These are phyloP conservation scores for Pythium utonaiense DNA, from an alignment of 352 stramenopile genomes.

Conservation along the genomic window DNA sequence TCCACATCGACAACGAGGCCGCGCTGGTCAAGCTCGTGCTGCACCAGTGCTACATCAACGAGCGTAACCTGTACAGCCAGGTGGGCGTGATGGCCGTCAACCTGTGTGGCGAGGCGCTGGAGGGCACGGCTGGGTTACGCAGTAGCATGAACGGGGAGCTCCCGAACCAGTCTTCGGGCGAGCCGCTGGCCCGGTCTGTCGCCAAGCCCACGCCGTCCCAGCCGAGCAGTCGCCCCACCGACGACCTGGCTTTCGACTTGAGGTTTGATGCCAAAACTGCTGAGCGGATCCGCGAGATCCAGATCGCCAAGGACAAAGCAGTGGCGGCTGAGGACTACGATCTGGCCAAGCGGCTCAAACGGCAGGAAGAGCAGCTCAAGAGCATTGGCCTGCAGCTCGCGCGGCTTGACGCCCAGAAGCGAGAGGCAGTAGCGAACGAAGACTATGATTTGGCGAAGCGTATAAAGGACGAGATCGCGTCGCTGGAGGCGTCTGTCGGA, in stretches of 20 bases:
- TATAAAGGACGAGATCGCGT: slow-evolving; percentile 85
- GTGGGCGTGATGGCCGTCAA: slow-evolving; percentile 91
- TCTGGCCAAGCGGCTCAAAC: slow-evolving; percentile 78
- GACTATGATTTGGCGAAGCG: slow-evolving; percentile 91
- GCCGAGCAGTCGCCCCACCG: slow-evolving; percentile 5
- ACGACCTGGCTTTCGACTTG: slow-evolving; percentile 82
- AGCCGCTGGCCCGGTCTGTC: slow-evolving; percentile 31
- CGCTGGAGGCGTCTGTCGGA: slow-evolving; percentile 56
- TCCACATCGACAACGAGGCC: slow-evolving; percentile 87
- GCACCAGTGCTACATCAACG: slow-evolving; percentile 87
- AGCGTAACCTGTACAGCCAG: slow-evolving; percentile 89
- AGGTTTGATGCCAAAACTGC: slow-evolving; percentile 89
- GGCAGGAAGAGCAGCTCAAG: slow-evolving; percentile 89
- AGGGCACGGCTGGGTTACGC: slow-evolving; percentile 1
- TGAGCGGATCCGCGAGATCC: slow-evolving; percentile 84
- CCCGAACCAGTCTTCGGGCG: slow-evolving; percentile 45
- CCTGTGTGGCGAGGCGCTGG: slow-evolving; percentile 65
- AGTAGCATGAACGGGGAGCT: slow-evolving; percentile 27
- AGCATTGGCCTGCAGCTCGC: slow-evolving; percentile 85
- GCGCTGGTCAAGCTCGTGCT: slow-evolving; percentile 87
- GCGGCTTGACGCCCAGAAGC: slow-evolving; percentile 84
- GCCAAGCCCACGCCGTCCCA: slow-evolving; percentile 19
- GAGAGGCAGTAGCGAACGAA: slow-evolving; percentile 85
- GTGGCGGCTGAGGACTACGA: slow-evolving; percentile 91
- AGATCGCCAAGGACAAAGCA: slow-evolving; percentile 79